Conservation (phyloP, 495 filamentous ascomycete genomes). For the Glutinoglossum americanum region DNA sequence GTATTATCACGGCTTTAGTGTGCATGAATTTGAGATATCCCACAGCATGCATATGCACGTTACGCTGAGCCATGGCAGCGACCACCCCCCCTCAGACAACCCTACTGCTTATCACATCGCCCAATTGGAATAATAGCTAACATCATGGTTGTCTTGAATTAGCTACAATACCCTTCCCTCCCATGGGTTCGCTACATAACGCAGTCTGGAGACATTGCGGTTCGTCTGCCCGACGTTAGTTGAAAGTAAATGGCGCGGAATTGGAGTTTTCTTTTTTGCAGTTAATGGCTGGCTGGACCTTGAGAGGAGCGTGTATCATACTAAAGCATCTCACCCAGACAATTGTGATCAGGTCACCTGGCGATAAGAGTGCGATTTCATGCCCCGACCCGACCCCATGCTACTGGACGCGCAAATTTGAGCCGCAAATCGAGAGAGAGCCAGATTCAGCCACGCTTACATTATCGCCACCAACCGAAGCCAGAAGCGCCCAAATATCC, state of each 20-base stretch:
- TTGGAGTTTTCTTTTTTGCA: background rate
- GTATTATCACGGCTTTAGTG: no score
- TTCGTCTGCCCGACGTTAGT: conserved; percentile 62
- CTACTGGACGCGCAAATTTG: no score
- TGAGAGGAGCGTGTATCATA: background rate
- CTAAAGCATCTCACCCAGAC: background rate
- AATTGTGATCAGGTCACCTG: background rate
- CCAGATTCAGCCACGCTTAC: background rate
- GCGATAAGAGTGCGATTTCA: background rate
- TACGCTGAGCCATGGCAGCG: background rate
- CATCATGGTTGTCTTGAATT: background rate
- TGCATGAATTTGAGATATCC: no score
- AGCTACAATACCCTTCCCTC: conserved; percentile 94
- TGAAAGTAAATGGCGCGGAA: background rate
- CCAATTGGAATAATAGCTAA: conserved; percentile 2
- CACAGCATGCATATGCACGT: no score
- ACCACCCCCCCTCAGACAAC: no score
- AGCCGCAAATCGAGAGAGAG: no score
- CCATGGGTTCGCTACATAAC: conserved; percentile 99
- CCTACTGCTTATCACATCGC: no score
- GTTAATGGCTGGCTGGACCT: background rate
- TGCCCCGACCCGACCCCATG: background rate
- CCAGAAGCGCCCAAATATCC: no score
- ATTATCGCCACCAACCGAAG: background rate
- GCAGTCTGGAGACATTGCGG: conserved; percentile 86